Evolutionary conservation across 805 yeast genomes (phyloP).

Genomic region (Hanseniaspora occidentalis): DNA sequence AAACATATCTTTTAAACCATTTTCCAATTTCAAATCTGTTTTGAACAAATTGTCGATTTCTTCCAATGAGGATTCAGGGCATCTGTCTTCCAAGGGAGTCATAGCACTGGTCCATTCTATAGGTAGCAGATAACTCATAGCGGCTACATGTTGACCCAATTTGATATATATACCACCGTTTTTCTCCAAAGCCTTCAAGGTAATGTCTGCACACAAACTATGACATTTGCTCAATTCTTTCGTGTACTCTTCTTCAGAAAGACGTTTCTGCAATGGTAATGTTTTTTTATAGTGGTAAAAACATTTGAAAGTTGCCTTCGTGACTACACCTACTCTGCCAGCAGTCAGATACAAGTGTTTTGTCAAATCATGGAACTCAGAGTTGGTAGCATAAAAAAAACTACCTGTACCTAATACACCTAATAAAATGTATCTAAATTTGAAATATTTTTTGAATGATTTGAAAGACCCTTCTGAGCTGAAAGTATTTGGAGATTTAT

Average conservation of each 20-base stretch:
- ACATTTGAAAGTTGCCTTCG: constrained; percentile 61
- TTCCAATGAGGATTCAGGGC: constrained; percentile 67
- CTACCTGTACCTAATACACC: constrained; percentile 10
- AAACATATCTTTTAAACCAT: constrained; percentile 49
- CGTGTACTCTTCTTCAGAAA: constrained; percentile 36
- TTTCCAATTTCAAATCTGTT: constrained; percentile 44
- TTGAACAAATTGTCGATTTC: constrained; percentile 57
- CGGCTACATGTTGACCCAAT: constrained; percentile 88
- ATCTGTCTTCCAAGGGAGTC: constrained; percentile 82
- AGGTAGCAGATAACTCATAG: constrained; percentile 84
- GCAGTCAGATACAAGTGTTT: constrained; percentile 16
- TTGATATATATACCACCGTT: constrained; percentile 93
- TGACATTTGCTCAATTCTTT: constrained; percentile 57
- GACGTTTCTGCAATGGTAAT: constrained; percentile 24
- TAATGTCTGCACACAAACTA: constrained; percentile 59
- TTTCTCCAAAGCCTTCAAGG: constrained; percentile 62
- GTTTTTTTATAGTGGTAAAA: constrained; percentile 54
- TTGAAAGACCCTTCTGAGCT: background rate
- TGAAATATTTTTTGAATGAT: constrained; percentile 1
- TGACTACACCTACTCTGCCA: constrained; percentile 48
- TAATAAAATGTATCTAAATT: constrained; percentile 5
- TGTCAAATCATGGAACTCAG: constrained; percentile 14
- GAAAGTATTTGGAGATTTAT: background rate
- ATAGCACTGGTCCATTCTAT: constrained; percentile 91
- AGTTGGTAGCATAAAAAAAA: constrained; percentile 16